Evolutionary conservation across 2,329 filamentous ascomycete genomes (phyloP).

Genomic region (Erysiphe pulchra): DNA sequence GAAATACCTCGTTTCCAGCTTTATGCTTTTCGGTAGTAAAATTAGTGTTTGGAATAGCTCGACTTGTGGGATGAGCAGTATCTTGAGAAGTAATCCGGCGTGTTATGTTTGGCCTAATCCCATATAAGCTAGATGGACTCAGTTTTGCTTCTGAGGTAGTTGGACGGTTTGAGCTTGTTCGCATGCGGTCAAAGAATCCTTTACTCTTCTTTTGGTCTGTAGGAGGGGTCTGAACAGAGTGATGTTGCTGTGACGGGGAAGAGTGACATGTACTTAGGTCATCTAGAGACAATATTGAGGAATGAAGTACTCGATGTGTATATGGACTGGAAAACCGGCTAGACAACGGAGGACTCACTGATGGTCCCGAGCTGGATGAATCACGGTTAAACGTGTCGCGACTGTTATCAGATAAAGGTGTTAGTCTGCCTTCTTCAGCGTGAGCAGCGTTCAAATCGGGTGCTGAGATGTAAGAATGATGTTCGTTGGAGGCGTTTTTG

Average conservation of each 20-base stretch:
- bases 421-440: too few relatives aligned
- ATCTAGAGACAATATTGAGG: conserved; percentile 8
- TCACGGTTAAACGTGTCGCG: too few relatives aligned
- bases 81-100: conserved; percentile 31
- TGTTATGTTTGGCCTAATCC: conserved; percentile 22
- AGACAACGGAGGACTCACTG: conserved; percentile 7
- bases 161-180: conserved; percentile 6
- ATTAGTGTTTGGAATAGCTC: conserved; percentile 15
- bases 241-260: conserved; percentile 4
- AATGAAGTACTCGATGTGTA: conserved; percentile 4
- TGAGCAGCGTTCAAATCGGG: too few relatives aligned
- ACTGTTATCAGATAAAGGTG: too few relatives aligned
- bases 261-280: conserved; percentile 8
- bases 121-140: conserved; percentile 15
- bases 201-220: conserved; percentile 11
- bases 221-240: conserved; percentile 4
- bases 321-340: conserved; percentile 8
- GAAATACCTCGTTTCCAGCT: conserved; percentile 13
- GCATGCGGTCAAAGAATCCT: conserved; percentile 12
- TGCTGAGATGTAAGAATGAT: too few relatives aligned
- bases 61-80: conserved; percentile 7
- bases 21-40: conserved; percentile 17
- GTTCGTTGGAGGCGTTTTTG: too few relatives aligned
- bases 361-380: background rate
- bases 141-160: conserved; percentile 6